A percentile compares a stretch with the other conserved stretches of the same genome.
Evolutionary conservation across 768 basidiomycete genomes (phyloP).

Genomic region (Psilocybe tampanensis): DNA sequence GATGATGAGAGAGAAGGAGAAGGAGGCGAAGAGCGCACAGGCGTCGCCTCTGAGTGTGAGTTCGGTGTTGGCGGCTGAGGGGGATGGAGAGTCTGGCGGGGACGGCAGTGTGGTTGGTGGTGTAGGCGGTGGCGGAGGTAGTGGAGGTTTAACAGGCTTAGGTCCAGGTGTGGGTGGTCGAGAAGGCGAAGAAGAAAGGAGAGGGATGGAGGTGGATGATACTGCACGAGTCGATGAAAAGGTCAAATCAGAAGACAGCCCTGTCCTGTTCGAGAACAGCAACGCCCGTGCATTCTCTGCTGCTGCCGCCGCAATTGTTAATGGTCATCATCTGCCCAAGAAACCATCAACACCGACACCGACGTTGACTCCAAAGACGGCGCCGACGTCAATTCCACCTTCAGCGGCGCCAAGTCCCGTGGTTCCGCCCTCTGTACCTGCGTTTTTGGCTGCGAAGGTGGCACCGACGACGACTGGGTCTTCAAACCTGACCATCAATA

Average conservation of each 20-base stretch:
- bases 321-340: not conserved
- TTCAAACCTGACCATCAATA: no score
- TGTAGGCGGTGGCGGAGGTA: not conserved
- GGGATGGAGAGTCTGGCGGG: not conserved
- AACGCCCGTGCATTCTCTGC: not conserved
- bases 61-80: not conserved
- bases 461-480: not conserved
- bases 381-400: not conserved
- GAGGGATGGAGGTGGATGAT: not conserved
- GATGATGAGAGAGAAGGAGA: slow-evolving; percentile 51
- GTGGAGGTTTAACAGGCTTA: not conserved
- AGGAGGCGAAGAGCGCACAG: slow-evolving; percentile 10
- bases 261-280: not conserved
- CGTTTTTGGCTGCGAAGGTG: not conserved
- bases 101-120: not conserved
- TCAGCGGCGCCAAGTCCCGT: not conserved
- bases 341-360: not conserved
- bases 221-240: no score
- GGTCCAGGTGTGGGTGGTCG: not conserved
- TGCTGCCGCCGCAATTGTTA: not conserved
- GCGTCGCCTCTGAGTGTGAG: slow-evolving; percentile 8
- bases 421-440: not conserved
- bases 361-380: not conserved
- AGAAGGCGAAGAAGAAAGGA: not conserved
- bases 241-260: not conserved